Conservation (phyloP, 257 asterid species). For the Thymus quinquecostatus region DNA sequence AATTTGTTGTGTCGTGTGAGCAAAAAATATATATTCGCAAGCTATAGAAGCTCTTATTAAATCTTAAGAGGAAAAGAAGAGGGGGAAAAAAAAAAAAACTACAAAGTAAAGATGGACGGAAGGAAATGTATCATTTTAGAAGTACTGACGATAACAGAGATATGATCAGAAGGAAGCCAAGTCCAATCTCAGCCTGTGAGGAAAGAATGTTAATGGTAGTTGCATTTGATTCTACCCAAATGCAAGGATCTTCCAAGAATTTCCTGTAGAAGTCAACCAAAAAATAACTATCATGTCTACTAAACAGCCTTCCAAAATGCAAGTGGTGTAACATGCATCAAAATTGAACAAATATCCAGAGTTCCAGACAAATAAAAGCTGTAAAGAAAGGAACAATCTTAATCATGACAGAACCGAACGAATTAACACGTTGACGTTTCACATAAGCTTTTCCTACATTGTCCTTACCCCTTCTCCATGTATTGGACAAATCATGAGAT, state of each 20-base stretch:
- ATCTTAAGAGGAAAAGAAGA: not conserved
- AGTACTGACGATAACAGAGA: constrained; percentile 77
- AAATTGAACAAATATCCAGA: too few relatives aligned
- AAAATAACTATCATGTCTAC: constrained; percentile 14
- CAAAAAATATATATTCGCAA: constrained; percentile 1
- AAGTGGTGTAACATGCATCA: not conserved
- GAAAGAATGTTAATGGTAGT: constrained; percentile 71
- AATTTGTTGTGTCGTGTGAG: constrained; percentile 5
- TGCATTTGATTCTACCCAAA: constrained; percentile 84
- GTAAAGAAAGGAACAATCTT: not conserved
- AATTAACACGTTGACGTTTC: not conserved
- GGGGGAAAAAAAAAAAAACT: not conserved
- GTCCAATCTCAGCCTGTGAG: constrained; percentile 82
- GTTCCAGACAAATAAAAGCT: too few relatives aligned
- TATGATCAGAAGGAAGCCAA: constrained; percentile 66
- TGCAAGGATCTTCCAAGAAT: constrained; percentile 85
- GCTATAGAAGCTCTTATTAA: not conserved
- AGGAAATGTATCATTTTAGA: constrained; percentile 20
- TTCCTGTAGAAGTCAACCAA: constrained; percentile 53
- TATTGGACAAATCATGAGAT: constrained; percentile 7
- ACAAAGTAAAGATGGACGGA: not conserved
- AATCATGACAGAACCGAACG: not conserved
- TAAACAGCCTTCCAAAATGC: constrained; percentile 1
- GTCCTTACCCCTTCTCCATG: not conserved
- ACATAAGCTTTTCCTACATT: constrained; percentile 18